Conservation (phyloP, 2,329 filamentous ascomycete genomes). For the Xylaria sp. region DNA sequence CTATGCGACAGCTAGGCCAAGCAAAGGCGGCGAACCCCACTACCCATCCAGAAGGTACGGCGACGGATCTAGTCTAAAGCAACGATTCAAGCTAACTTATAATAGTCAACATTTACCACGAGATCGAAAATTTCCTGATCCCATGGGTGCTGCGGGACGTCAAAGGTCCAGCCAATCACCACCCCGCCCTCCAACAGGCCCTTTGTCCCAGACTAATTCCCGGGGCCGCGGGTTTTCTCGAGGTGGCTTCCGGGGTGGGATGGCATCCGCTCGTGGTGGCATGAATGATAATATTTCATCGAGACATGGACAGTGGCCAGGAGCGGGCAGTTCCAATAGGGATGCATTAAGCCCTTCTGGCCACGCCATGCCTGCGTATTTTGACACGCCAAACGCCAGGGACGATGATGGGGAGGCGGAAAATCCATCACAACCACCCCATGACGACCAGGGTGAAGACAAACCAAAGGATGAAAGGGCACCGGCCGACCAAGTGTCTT, state of each 20-base stretch:
- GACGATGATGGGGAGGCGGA: conserved; percentile 63
- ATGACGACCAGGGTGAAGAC: conserved; percentile 73
- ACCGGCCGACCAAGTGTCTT: conserved; percentile 62
- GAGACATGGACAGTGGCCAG: conserved; percentile 67
- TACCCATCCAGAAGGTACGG: conserved; percentile 51
- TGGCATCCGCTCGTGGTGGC: conserved; percentile 59
- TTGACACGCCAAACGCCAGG: conserved; percentile 41
- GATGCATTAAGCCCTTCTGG: conserved; percentile 44
- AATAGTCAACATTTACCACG: conserved; percentile 25
- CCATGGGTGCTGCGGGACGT: conserved; percentile 21
- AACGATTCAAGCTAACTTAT: conserved; percentile 49
- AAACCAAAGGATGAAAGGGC: conserved; percentile 59
- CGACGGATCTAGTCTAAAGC: conserved; percentile 26
- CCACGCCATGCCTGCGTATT: conserved; percentile 46
- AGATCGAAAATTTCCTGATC: conserved; percentile 23
- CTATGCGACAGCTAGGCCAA: conserved; percentile 63
- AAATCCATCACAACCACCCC: conserved; percentile 70
- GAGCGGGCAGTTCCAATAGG: conserved; percentile 36
- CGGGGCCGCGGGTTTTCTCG: conserved; percentile 59
- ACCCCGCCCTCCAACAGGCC: conserved; percentile 67
- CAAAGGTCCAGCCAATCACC: conserved; percentile 58
- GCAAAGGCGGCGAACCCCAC: conserved; percentile 59
- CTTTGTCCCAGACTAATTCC: conserved; percentile 57
- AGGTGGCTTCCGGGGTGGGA: conserved; percentile 68
- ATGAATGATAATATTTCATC: conserved; percentile 69